Base-by-base conservation (phyloP, 2,329 filamentous ascomycete species). In the Alternaria arborescens region DNA sequence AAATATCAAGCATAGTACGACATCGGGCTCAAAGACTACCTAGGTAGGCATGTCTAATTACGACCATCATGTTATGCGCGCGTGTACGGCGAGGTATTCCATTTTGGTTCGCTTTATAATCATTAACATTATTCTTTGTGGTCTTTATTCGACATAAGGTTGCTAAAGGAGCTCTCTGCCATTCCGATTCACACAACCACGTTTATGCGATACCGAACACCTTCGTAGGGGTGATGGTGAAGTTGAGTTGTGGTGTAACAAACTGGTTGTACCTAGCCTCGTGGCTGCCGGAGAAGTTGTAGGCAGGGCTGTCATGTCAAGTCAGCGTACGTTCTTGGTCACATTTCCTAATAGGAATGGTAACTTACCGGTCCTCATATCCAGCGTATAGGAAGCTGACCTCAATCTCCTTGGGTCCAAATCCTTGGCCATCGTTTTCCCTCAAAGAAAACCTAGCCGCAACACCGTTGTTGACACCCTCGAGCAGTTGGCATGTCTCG, bases 401-500 rank as follows among this genome's bases (percentile, higher is more conserved):
- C 3, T 40, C 12, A 16, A 58, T 53, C n/a, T 53, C 12, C 14
- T 26, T 34, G 14, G 34, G 34, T 10, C 36, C 18, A 16, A 22
- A 30, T 3, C 60, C 61, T 24, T 38, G 20, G 2, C 24, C 34
- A 20, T 62, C 56, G 1, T 54, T 8, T 5, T 41, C 42, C 22
- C 65, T 62, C 43, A 47, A 30, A 6, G 42, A 41, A 1, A 69
- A 41, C 51, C 59, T 67, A 11, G 69, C 67, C 5, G 64, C 47
- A 24, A 70, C 60, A 18, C 60, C 59, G 20, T 70, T 66, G 55
- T 69, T 65, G 10, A 55, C 58, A 16, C 67, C 67, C 47, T 68
- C 62, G 7, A 71, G 53, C 8, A 66, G 32, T 16, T 44, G 52
- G 52, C 69, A 71, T 1, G 18, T 10, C 26, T 20, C 32, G 42